These are phyloP conservation scores for Saposhnikovia divaricata DNA, from an alignment of 129 eudicot genomes.

Conservation along the genomic window DNA sequence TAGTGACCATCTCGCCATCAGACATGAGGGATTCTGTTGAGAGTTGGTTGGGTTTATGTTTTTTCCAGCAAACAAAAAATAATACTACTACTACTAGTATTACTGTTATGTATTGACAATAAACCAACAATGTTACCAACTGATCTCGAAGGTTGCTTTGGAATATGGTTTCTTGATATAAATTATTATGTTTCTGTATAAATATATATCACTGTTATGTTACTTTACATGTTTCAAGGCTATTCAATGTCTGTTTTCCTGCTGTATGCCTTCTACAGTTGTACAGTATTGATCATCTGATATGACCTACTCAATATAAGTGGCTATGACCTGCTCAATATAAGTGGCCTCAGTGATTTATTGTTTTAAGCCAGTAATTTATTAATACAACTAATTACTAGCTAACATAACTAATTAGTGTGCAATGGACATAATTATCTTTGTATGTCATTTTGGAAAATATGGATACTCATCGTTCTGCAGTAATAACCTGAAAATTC, in stretches of 20 bases:
- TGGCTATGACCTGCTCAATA: background rate
- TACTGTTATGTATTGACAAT: conserved; percentile 27
- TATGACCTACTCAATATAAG: conserved; percentile 3
- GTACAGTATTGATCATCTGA: background rate
- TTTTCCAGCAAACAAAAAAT: conserved; percentile 22
- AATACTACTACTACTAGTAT: background rate
- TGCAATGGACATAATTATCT: too few species aligned
- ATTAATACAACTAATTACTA: too few species aligned
- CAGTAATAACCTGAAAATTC: background rate
- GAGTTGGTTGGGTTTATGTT: too few species aligned
- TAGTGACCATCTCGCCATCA: too few species aligned
- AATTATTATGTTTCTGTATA: background rate
- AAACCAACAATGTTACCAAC: conserved; percentile 36
- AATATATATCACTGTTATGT: background rate
- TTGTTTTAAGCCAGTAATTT: background rate
- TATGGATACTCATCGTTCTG: background rate
- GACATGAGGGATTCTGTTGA: too few species aligned
- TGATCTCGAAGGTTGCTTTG: background rate
- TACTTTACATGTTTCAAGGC: background rate
- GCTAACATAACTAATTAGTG: too few species aligned
- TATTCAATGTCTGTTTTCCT: background rate
- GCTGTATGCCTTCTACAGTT: background rate
- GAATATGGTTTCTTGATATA: background rate
- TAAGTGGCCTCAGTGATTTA: background rate
- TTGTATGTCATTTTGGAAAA: too few species aligned